Percentiles rank a stretch among this genome's conserved stretches.
Evolutionary conservation across 108 stramenopile genomes (phyloP).

Genomic region (Fragilaria radians): DNA sequence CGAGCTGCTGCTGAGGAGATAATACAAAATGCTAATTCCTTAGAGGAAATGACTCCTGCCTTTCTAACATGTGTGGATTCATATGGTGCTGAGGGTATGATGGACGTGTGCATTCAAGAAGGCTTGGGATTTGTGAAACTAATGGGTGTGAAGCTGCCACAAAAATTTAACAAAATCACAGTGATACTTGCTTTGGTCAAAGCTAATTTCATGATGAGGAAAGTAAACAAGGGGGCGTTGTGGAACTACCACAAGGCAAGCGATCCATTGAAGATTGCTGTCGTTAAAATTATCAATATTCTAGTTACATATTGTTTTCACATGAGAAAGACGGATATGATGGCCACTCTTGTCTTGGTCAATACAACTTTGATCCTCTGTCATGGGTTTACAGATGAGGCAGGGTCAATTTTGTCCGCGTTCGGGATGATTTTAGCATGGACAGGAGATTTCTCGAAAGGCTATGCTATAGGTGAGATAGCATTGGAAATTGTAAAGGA

Average conservation of each 20-base stretch:
- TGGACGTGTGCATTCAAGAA: no score
- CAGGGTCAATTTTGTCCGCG: background rate
- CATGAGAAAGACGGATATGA: background rate
- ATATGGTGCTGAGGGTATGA: no score
- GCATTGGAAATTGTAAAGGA: slow-evolving; percentile 6
- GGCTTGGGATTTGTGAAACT: no score
- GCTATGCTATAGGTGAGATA: slow-evolving; percentile 10
- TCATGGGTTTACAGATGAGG: background rate
- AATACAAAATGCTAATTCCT: slow-evolving; percentile 11
- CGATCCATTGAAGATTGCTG: background rate
- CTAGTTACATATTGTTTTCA: background rate
- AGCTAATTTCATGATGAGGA: background rate
- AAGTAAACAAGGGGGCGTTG: background rate
- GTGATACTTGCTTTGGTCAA: background rate
- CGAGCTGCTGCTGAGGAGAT: slow-evolving; percentile 6
- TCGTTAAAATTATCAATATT: background rate
- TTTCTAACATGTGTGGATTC: slow-evolving; percentile 7
- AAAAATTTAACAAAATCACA: no score
- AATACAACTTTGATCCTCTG: background rate
- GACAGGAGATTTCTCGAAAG: slow-evolving; percentile 9
- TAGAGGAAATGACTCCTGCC: slow-evolving; percentile 27
- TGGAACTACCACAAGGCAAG: background rate
- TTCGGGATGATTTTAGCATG: background rate
- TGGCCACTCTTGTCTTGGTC: background rate
- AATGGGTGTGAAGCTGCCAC: background rate